Conservation (phyloP, 306 rosid genomes). For the Castanea crenata region DNA sequence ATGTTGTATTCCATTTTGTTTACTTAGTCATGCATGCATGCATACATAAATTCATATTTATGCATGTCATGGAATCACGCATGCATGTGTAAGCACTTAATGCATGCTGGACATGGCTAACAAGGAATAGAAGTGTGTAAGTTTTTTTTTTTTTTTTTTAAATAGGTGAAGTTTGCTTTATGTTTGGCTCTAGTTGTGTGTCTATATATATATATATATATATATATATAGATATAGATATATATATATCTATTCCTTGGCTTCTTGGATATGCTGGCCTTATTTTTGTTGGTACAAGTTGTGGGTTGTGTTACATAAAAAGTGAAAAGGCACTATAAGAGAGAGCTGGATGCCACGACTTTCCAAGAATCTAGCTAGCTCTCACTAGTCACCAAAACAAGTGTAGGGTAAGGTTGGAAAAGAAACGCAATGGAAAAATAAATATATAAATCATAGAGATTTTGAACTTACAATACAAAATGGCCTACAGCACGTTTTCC, state of each 20-base stretch:
- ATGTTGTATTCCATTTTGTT: not conserved
- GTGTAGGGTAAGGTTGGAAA: slow-evolving; percentile 33
- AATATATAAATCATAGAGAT: slow-evolving; percentile 1
- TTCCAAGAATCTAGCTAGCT: slow-evolving; percentile 21
- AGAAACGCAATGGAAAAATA: not conserved
- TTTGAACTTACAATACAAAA: not conserved
- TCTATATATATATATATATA: not conserved
- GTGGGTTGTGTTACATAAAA: slow-evolving; percentile 39
- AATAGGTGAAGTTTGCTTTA: not conserved
- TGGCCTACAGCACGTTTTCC: not conserved
- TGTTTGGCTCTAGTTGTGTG: not conserved
- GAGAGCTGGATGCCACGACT: slow-evolving; percentile 51
- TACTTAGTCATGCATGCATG: not conserved
- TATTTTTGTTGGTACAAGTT: slow-evolving; percentile 22
- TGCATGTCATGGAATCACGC: not conserved
- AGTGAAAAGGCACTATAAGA: slow-evolving; percentile 35
- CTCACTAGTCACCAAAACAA: slow-evolving; percentile 1
- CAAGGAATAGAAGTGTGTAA: not conserved
- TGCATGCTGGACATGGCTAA: not conserved
- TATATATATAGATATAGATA: not conserved
- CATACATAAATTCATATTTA: not conserved
- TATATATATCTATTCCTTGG: not conserved
- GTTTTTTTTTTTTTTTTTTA: not conserved
- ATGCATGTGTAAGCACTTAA: not conserved
- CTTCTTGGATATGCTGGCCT: slow-evolving; percentile 17